Evolutionary conservation across 345 rosid species (phyloP).

Genomic region (Ailanthus altissimus): DNA sequence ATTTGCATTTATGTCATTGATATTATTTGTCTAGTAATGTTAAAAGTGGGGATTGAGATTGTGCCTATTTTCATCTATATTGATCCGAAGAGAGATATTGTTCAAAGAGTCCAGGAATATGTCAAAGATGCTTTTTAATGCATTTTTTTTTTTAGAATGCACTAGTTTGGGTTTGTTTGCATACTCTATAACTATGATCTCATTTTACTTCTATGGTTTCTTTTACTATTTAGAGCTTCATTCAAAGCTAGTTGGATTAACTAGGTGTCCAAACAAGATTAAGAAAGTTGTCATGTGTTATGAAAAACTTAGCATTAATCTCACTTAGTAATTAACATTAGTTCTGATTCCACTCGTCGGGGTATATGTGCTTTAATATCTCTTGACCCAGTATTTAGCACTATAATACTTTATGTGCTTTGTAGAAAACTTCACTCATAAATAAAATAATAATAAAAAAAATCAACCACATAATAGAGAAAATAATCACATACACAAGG

Average conservation of each 20-base stretch:
- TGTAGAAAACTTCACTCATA: too few species aligned
- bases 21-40: slow-evolving; percentile 41
- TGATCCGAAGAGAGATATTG: slow-evolving; percentile 96
- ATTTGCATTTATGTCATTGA: neutral
- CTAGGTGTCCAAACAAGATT: slow-evolving; percentile 77
- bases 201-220: neutral
- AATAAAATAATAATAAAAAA: too few species aligned
- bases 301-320: too few species aligned
- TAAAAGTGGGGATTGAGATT: slow-evolving; percentile 66
- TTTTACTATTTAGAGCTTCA: slow-evolving; percentile 65
- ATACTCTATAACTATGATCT: neutral
- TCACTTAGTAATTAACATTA: too few species aligned
- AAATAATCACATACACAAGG: too few species aligned
- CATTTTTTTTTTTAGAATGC: neutral
- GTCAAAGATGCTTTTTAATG: slow-evolving; percentile 62
- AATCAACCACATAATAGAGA: too few species aligned
- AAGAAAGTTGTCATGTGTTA: slow-evolving; percentile 77
- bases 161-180: slow-evolving; percentile 4
- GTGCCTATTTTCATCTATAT: slow-evolving; percentile 86
- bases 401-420: too few species aligned
- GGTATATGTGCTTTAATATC: too few species aligned
- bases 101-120: slow-evolving; percentile 87
- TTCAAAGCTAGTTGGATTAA: slow-evolving; percentile 80
- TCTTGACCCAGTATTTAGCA: too few species aligned
- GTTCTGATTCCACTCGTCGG: too few species aligned